Percentiles rank a stretch among this genome's conserved stretches.
Evolutionary conservation across 257 asterid genomes (phyloP).

Genomic region (Striga asiatica): DNA sequence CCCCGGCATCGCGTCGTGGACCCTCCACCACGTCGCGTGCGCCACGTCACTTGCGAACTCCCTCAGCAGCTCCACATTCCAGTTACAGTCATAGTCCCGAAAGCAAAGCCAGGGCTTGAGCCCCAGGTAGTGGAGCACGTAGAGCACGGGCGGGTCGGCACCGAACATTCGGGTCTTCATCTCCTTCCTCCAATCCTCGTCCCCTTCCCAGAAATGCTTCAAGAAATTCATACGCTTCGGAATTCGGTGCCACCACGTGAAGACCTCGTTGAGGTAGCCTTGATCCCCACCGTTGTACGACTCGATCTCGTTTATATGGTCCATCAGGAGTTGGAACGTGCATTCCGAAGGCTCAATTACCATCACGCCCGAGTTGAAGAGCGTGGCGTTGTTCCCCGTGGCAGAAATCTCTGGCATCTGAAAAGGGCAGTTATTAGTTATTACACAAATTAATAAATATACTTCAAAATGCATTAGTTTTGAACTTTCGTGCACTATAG

Average conservation of each 20-base stretch:
- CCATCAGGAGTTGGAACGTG: slow-evolving; percentile 75
- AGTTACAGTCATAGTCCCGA: slow-evolving; percentile 89
- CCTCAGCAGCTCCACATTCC: slow-evolving; percentile 62
- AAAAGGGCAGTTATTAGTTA: slow-evolving; percentile 71
- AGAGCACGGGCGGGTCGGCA: slow-evolving; percentile 69
- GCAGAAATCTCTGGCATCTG: slow-evolving; percentile 91
- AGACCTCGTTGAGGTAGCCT: slow-evolving; percentile 77
- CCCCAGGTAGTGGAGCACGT: slow-evolving; percentile 77
- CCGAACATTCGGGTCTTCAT: slow-evolving; percentile 59
- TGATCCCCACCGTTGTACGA: slow-evolving; percentile 95
- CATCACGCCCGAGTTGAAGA: slow-evolving; percentile 91
- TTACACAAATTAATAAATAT: too few relatives aligned
- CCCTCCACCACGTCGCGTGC: slow-evolving; percentile 83
- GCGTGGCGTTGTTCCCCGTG: slow-evolving; percentile 74
- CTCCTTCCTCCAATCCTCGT: slow-evolving; percentile 51
- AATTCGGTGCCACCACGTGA: slow-evolving; percentile 95
- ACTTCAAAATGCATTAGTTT: too few relatives aligned
- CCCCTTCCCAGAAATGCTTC: slow-evolving; percentile 82
- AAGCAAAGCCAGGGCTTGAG: slow-evolving; percentile 82
- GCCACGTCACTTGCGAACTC: slow-evolving; percentile 81
- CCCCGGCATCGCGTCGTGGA: slow-evolving; percentile 90
- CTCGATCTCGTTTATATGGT: slow-evolving; percentile 70
- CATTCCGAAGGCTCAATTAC: slow-evolving; percentile 84
- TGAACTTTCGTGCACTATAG: too few relatives aligned
- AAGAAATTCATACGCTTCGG: slow-evolving; percentile 83